A percentile compares a stretch with the other conserved stretches of the same genome.
Evolutionary conservation across 202 grass and related monocot species (phyloP).

Genomic region (Zizania palustris): DNA sequence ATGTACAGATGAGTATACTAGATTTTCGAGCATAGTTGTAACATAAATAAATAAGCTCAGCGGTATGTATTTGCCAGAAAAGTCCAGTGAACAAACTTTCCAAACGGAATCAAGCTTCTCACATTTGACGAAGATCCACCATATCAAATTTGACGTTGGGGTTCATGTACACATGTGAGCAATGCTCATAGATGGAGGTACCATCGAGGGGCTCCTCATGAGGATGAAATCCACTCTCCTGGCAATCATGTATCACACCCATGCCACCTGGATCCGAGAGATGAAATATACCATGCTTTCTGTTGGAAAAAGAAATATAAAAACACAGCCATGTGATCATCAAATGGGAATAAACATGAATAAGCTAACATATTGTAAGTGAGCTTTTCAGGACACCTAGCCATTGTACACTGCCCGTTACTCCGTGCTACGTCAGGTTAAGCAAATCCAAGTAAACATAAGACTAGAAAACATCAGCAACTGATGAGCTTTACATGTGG

Average conservation of each 20-base stretch:
- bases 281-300: slow-evolving; percentile 98
- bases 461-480: slow-evolving; percentile 12
- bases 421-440: slow-evolving; percentile 1
- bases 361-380: slow-evolving; percentile 14
- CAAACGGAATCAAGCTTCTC: slow-evolving; percentile 37
- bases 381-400: not conserved
- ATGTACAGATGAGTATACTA: slow-evolving; percentile 5
- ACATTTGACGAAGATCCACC: slow-evolving; percentile 69
- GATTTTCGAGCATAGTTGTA: slow-evolving; percentile 5
- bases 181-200: slow-evolving; percentile 85
- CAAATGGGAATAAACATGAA: slow-evolving; percentile 20
- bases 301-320: slow-evolving; percentile 38
- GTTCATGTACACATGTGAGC: slow-evolving; percentile 97
- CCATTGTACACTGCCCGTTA: not conserved
- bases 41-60: not conserved
- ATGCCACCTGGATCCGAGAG: slow-evolving; percentile 89
- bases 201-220: slow-evolving; percentile 88
- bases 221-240: slow-evolving; percentile 90
- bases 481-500: not conserved
- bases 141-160: slow-evolving; percentile 82
- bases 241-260: slow-evolving; percentile 78
- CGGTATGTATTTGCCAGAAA: slow-evolving; percentile 2
- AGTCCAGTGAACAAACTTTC: not conserved
- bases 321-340: slow-evolving; percentile 3
- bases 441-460: slow-evolving; percentile 2